Base-by-base conservation (phyloP, 148 eudicot species). In the Spergularia bocconei region DNA sequence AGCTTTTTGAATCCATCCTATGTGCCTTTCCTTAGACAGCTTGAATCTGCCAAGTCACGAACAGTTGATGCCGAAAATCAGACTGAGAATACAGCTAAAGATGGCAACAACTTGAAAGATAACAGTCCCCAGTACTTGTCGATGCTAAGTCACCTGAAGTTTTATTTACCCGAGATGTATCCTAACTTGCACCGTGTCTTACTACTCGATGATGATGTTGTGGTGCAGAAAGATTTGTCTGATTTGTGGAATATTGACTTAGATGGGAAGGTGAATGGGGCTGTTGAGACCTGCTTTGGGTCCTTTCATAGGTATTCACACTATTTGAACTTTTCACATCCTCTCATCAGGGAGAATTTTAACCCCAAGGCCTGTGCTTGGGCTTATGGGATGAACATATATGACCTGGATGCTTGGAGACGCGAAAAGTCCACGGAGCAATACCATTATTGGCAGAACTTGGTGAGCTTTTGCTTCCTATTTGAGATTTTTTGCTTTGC, bases 181-280 rank as follows among this genome's bases (percentile, higher is more conserved):
- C 96, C 98, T 20, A 87, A 82, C 75, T 85, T 93, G 59, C 91
- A 91, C 79, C 87, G 87, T 56, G 86, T 93, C 38, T 79, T 93
- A 74, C 88, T 91, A 58, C 84, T 93, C n/a, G 98, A 93, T 74
- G 98, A 93, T 74, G 98, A 93, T 84, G 94, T 91, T 73, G 98
- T 93, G 36, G 97, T 93, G 85, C 98, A 93, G 84, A 93, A 93
- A 77, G 98, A 93, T 82, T 84, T 93, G 84, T 89, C 98, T 21
- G 89, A 87, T 65, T 83, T 93, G 76, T 93, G 97, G 97, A 87
- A 83, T 62, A 86, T 91, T 53, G 93, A 93, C 81, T 77, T 91
- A 73, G 88, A 84, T 77, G 94, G 97, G 61, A 93, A 91, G 84
- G 97, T 93, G 52, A 89, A 88, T 78, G 98, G 91, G 61, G 97